Evolutionary conservation across 768 basidiomycete genomes (phyloP).

Genomic region (Tylopilus plumbeoviolaceoides): DNA sequence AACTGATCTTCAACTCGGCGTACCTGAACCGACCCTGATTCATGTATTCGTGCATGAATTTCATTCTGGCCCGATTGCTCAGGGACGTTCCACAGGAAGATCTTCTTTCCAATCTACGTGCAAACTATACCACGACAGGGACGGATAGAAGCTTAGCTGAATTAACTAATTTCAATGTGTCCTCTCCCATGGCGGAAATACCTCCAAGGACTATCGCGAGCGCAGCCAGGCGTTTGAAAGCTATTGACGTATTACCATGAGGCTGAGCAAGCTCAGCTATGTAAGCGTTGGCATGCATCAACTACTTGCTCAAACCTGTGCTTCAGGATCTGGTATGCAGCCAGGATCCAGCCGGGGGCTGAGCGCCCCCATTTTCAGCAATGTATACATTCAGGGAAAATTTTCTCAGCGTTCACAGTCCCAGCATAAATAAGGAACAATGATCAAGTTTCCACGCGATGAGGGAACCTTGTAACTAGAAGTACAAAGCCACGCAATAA

Average conservation of each 20-base stretch:
- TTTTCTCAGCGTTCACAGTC: not conserved
- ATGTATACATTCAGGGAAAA: conserved; percentile 7
- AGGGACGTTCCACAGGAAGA: conserved; percentile 17
- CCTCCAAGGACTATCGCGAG: conserved; percentile 9
- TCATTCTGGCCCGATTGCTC: conserved; percentile 21
- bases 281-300: not conserved
- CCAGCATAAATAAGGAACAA: conserved; percentile 2
- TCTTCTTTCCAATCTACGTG: conserved; percentile 19
- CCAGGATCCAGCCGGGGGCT: not conserved
- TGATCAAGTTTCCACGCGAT: conserved; percentile 5
- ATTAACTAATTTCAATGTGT: conserved; percentile 8
- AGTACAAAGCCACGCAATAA: conserved; percentile 15
- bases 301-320: conserved; percentile 3
- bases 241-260: not conserved
- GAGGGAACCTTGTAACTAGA: conserved; percentile 10
- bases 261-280: not conserved
- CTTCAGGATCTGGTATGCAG: not conserved
- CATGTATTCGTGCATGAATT: conserved; percentile 15
- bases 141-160: conserved; percentile 18
- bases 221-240: not conserved
- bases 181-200: conserved; percentile 18
- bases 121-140: conserved; percentile 19
- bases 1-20: conserved; percentile 13
- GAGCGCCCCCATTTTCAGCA: not conserved
- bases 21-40: conserved; percentile 28